Evolutionary conservation across 345 rosid genomes (phyloP), one percentile per base, ranked within the genome.

Genomic region (Iberis pinnata): DNA sequence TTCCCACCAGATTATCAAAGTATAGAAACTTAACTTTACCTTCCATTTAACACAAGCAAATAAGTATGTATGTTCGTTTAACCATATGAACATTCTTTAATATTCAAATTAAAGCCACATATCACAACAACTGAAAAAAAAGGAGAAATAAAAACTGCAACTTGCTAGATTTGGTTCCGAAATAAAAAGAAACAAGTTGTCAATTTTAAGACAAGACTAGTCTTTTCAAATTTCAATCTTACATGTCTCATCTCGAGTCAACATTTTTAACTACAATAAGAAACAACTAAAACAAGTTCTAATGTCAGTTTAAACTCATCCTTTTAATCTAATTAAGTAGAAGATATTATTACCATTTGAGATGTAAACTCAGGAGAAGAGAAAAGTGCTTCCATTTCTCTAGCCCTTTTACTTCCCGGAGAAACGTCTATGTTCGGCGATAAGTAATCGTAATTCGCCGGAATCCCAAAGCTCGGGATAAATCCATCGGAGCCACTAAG

Each of bases 351-450:
- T 70, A 78, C 92, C 83, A 63, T 24, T 15, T 70, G 73, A 56
- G 78, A 51, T 13, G 75, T 50, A 50, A 50, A 61, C 43, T 61
- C 58, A 42, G 58, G 43, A 61, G 65, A 49, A 32, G 58, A 69
- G 12, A 67, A 75, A n/a, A 64, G 76, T 14, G 69, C 41, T 58
- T 78, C 76, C 14, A 53, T 54, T 27, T 77, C 82, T 45, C 79
- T 58, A 15, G 61, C 47, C 35, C 75, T 49, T 67, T 81, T 76
- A 67, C 65, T 69, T 36, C 73, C 63, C 9, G 74, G 60, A 22
- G 84, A 74, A 38, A 61, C 76, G 42, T 75, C 80, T 15, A 69
- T 60, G 43, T 27, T 55, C 16, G 68, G 62, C 7, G 83, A 64
- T 12, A 71, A 35, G 45, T 73, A 79, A 1, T 75, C 84, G 43